Evolutionary conservation across 805 yeast species (phyloP).

Genomic region (Wickerhamomyces mucosus): DNA sequence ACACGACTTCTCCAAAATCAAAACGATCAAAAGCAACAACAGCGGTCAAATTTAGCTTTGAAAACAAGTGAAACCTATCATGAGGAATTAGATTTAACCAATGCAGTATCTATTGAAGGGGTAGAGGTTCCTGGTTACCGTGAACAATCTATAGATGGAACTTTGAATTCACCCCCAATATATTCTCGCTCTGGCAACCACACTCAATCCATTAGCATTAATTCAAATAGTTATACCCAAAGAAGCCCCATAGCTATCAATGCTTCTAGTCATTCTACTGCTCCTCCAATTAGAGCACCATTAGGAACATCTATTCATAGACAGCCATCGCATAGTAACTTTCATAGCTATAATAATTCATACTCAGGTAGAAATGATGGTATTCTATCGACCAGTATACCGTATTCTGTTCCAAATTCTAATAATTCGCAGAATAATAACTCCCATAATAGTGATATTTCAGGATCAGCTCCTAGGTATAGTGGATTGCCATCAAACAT

Average conservation of each 20-base stretch:
- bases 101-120: slow-evolving; percentile 21
- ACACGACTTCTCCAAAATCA: slow-evolving; percentile 20
- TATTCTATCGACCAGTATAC: slow-evolving; percentile 15
- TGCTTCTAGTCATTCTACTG: slow-evolving; percentile 11
- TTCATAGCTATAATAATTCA: slow-evolving; percentile 5
- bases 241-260: slow-evolving; percentile 18
- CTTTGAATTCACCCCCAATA: background rate
- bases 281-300: slow-evolving; percentile 23
- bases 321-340: slow-evolving; percentile 13
- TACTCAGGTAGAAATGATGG: slow-evolving; percentile 10
- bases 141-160: background rate
- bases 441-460: slow-evolving; percentile 17
- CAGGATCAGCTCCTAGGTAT: slow-evolving; percentile 24
- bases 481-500: slow-evolving; percentile 31
- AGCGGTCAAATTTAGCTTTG: background rate
- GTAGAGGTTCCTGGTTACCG: slow-evolving; percentile 16
- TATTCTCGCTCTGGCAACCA: slow-evolving; percentile 1
- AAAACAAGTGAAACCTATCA: background rate
- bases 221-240: slow-evolving; percentile 9
- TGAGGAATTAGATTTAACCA: slow-evolving; percentile 12
- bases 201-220: slow-evolving; percentile 1
- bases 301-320: slow-evolving; percentile 20
- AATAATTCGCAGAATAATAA: slow-evolving; percentile 7
- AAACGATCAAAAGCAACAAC: slow-evolving; percentile 7
- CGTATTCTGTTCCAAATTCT: slow-evolving; percentile 17